Conservation (phyloP, 257 asterid genomes). For the Mentha longifolia region DNA sequence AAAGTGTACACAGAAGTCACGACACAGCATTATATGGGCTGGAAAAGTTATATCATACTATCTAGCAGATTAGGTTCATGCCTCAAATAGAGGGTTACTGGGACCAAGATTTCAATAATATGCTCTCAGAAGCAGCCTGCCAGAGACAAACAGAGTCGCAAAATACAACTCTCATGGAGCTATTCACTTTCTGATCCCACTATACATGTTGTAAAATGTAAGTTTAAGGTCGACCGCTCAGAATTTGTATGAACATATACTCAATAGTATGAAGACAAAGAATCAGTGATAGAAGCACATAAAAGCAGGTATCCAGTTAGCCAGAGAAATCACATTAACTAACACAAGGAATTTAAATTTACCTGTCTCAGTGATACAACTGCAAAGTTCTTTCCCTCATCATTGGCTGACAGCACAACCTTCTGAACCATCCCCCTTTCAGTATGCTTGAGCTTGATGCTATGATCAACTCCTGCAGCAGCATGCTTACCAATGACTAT, state of each 20-base stretch:
- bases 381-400: slow-evolving; percentile 84
- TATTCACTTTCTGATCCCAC: slow-evolving; percentile 17
- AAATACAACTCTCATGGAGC: neutral
- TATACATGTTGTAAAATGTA: neutral
- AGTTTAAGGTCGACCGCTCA: neutral
- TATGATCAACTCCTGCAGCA: slow-evolving; percentile 81
- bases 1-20: neutral
- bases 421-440: slow-evolving; percentile 97
- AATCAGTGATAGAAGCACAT: neutral
- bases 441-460: slow-evolving; percentile 89
- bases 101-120: neutral
- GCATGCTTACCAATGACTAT: slow-evolving; percentile 84
- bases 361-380: slow-evolving; percentile 94
- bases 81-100: neutral
- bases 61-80: neutral
- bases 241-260: neutral
- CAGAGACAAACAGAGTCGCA: neutral
- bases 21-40: neutral
- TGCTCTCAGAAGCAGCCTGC: neutral
- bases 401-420: slow-evolving; percentile 82
- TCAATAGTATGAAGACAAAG: neutral
- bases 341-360: slow-evolving; percentile 18
- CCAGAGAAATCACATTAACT: neutral
- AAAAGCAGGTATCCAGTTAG: neutral
- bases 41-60: neutral